Evolutionary conservation across 306 rosid genomes (phyloP).

Genomic region (Sesbania bispinosa): DNA sequence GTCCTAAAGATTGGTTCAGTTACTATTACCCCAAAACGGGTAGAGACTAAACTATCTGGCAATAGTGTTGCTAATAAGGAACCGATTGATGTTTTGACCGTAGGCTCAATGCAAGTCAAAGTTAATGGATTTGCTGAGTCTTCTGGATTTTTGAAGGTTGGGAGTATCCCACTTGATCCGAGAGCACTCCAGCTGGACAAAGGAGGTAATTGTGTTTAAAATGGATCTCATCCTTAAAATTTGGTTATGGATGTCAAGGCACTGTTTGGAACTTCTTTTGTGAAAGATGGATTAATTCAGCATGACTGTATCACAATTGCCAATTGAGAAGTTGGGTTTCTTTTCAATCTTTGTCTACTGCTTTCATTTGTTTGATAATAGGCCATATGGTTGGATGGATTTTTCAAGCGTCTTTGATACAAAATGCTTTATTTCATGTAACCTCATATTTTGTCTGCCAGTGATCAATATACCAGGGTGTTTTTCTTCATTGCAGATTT

Average conservation of each 20-base stretch:
- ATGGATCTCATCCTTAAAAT: conserved; percentile 32
- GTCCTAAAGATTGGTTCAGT: conserved; percentile 67
- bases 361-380: conserved; percentile 27
- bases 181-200: conserved; percentile 45
- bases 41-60: conserved; percentile 34
- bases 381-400: conserved; percentile 5
- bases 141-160: conserved; percentile 59
- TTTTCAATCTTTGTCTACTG: neutral
- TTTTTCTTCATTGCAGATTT: conserved; percentile 14
- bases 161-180: conserved; percentile 75
- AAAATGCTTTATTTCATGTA: neutral
- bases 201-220: conserved; percentile 27
- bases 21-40: conserved; percentile 47
- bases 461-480: neutral
- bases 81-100: conserved; percentile 51
- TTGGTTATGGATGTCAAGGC: neutral
- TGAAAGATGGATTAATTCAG: neutral
- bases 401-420: conserved; percentile 11
- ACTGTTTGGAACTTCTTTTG: neutral
- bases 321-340: conserved; percentile 23
- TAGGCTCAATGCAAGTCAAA: conserved; percentile 70
- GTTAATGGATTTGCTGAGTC: conserved; percentile 71
- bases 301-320: neutral
- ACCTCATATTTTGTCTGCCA: neutral
- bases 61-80: conserved; percentile 26